Evolutionary conservation across 129 eudicot species (phyloP).

Genomic region (Pittosporum tobira): DNA sequence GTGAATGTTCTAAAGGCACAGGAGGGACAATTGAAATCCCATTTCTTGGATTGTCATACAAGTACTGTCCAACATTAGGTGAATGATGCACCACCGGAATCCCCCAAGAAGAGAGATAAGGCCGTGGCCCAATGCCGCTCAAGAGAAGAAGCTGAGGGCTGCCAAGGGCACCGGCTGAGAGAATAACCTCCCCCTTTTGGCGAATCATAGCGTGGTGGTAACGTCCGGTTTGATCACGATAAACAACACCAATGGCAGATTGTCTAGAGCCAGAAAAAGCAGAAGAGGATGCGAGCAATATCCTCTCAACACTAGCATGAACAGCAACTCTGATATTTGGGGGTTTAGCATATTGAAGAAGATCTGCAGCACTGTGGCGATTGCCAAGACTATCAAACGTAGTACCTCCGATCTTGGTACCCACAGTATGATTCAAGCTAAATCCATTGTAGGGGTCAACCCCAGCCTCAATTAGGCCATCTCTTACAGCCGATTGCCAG

Average conservation of each 20-base stretch:
- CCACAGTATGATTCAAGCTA: conserved; percentile 40
- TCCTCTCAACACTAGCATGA: conserved; percentile 59
- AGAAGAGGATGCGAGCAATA: conserved; percentile 35
- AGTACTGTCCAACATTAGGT: conserved; percentile 62
- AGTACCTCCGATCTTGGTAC: conserved; percentile 81
- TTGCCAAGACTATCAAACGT: conserved; percentile 58
- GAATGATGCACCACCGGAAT: conserved; percentile 60
- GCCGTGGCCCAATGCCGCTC: conserved; percentile 76
- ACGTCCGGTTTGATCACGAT: conserved; percentile 35
- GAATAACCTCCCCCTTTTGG: conserved; percentile 50
- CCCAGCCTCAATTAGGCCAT: conserved; percentile 59
- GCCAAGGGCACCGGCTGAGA: conserved; percentile 74
- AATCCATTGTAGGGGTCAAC: conserved; percentile 47
- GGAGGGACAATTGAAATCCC: conserved; percentile 82
- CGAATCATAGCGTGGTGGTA: conserved; percentile 61
- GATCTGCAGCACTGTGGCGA: conserved; percentile 70
- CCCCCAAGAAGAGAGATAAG: conserved; percentile 80
- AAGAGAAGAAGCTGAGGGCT: conserved; percentile 74
- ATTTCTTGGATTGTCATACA: conserved; percentile 79
- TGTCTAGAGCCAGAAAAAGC: conserved; percentile 17
- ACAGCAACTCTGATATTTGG: conserved; percentile 45
- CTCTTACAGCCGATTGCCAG: conserved; percentile 72
- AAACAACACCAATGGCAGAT: conserved; percentile 61
- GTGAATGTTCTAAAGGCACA: conserved; percentile 63
- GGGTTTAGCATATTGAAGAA: conserved; percentile 41